Evolutionary conservation across 768 basidiomycete species (phyloP), one percentile per base, ranked within the genome.

Genomic region (Leccinum boreale): DNA sequence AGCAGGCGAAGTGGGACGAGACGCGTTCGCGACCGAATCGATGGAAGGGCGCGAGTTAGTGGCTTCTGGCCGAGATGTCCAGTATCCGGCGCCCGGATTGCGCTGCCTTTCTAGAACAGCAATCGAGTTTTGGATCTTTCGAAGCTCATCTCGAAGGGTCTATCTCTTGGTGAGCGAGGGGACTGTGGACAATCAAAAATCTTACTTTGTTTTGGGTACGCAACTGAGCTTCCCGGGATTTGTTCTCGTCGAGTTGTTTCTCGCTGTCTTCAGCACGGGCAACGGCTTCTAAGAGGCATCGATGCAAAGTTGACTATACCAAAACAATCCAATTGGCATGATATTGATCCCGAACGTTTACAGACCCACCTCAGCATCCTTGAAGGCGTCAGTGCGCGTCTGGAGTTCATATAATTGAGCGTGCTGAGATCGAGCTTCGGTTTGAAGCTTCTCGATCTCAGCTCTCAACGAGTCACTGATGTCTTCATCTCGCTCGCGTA

Each of bases 51-150:
- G 69, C 5, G 73, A 65, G 29, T 73, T 70, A 11, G 66, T 65
- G 50, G 42, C 65, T 46, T 78, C 77, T 33, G 64, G 62, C 45
- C 78, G 77, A 24, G 81, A 77, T 1, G 82, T 79, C 94, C 94
- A 98, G 72, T 95, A 98, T 19, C 96, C 94, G 8, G 94, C 89
- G 21, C 96, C 95, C 0, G 96, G 94, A 69, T 92, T 92, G 26
- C 96, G 85, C 65, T 95, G 92, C 49, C 86, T 82, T 67, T 98
- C 96, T 26, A 98, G 78, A 28, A 98, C 71, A 1, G 93, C 88
- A 44, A 90, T 91, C 19, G 94, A 96, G 1, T 89, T 91, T 72
- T 98, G 97, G 2, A 99, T 87, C 71, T 98, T 98, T 44, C 94
- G 87, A 48, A 99, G 74, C 69, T 99, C 96, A 53, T 98, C 97